phyloP scores from a whole-genome alignment of 1,139 yeast species.

The Zygosaccharomyces sapae region DNA sequence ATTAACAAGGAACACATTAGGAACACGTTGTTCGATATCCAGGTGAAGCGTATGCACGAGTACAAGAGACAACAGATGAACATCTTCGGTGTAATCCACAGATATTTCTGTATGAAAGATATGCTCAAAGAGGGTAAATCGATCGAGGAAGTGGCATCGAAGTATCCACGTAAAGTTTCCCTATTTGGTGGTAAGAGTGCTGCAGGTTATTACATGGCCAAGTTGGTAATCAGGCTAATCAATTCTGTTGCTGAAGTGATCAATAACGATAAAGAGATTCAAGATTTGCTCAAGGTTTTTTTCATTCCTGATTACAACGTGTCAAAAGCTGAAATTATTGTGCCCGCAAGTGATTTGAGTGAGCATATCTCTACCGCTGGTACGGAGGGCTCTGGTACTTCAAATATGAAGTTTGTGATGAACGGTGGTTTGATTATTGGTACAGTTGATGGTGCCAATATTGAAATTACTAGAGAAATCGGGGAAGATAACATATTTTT shows the following conservation, averaged over 20 bases:
- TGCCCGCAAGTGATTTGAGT: constrained; percentile 86
- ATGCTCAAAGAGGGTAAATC: constrained; percentile 48
- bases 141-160: constrained; percentile 50
- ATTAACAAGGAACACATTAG: constrained; percentile 47
- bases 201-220: constrained; percentile 95
- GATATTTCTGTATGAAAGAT: constrained; percentile 72
- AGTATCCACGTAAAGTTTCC: constrained; percentile 70
- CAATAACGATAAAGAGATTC: constrained; percentile 71
- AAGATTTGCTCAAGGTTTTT: constrained; percentile 74
- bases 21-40: constrained; percentile 78
- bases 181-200: constrained; percentile 95
- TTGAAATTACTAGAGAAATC: constrained; percentile 88
- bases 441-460: constrained; percentile 96
- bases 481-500: constrained; percentile 91
- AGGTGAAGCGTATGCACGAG: constrained; percentile 93
- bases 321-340: constrained; percentile 85
- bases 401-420: constrained; percentile 91
- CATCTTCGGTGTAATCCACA: constrained; percentile 80
- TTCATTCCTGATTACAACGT: constrained; percentile 91
- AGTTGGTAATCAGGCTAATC: constrained; percentile 79
- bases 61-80: constrained; percentile 94
- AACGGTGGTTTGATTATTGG: constrained; percentile 94
- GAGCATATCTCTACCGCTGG: constrained; percentile 98
- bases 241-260: constrained; percentile 78
- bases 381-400: constrained; percentile 94